Evolutionary conservation across 257 asterid species (phyloP).

Genomic region (Verbena officinalis): DNA sequence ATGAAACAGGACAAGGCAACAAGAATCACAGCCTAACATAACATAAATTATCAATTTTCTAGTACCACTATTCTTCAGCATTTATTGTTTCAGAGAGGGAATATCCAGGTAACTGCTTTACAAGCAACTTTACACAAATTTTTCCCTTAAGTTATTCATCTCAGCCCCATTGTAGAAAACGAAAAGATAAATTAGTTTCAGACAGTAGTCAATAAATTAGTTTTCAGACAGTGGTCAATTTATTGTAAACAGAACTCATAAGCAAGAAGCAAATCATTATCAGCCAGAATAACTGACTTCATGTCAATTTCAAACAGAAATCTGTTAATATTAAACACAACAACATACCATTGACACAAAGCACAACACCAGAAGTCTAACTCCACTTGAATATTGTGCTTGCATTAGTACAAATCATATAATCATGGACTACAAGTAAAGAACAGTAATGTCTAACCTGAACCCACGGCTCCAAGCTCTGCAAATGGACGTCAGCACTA

Average conservation of each 20-base stretch:
- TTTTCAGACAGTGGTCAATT: constrained; percentile 4
- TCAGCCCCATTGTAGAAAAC: constrained; percentile 16
- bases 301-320: not conserved
- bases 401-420: constrained; percentile 1
- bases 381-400: not conserved
- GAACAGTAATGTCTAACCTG: constrained; percentile 48
- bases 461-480: constrained; percentile 97
- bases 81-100: constrained; percentile 10
- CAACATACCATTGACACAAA: not conserved
- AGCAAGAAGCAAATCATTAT: constrained; percentile 16
- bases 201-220: constrained; percentile 8
- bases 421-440: constrained; percentile 16
- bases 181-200: constrained; percentile 3
- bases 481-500: constrained; percentile 83
- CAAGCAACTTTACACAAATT: not conserved
- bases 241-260: not conserved
- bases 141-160: constrained; percentile 15
- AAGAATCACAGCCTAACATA: constrained; percentile 22
- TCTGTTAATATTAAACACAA: constrained; percentile 16
- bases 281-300: constrained; percentile 20
- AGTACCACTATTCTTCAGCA: not conserved
- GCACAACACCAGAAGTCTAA: constrained; percentile 1
- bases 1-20: constrained; percentile 4
- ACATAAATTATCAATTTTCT: constrained; percentile 6
- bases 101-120: constrained; percentile 8